Percentiles rank a stretch among this genome's conserved stretches.
Evolutionary conservation across 768 basidiomycete species (phyloP).

Genomic region (Lanmaoa pseudosensibilis): DNA sequence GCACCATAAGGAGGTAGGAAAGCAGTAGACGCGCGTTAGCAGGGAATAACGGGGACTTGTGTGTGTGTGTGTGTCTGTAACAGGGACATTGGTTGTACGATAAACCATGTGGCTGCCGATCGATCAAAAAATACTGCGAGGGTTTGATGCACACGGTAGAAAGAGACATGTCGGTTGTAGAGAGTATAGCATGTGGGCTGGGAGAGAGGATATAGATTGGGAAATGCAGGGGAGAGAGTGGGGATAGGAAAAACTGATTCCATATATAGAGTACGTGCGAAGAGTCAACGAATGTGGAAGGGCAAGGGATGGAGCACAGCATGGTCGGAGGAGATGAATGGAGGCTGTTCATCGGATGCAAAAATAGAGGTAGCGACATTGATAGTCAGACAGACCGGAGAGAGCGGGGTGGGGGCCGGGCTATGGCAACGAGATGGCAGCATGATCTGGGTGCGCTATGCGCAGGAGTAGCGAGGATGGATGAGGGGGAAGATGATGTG

Average conservation of each 20-base stretch:
- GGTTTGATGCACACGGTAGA: background rate
- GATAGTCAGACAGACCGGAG: background rate
- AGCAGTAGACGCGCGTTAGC: background rate
- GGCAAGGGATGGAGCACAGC: slow-evolving; percentile 4
- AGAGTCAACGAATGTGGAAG: background rate
- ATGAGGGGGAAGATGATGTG: background rate
- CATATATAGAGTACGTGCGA: slow-evolving; percentile 15
- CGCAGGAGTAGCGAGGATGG: background rate
- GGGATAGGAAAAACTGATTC: background rate
- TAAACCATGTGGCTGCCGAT: background rate
- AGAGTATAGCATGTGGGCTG: background rate
- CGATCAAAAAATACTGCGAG: slow-evolving; percentile 13
- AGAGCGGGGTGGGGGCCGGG: background rate
- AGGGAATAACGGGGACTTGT: background rate
- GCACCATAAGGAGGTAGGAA: background rate
- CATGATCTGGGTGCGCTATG: background rate
- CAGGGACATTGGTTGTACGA: slow-evolving; percentile 6
- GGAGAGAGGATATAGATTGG: too few species aligned
- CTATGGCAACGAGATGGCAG: background rate
- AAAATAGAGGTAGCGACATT: slow-evolving; percentile 7
- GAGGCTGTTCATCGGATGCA: slow-evolving; percentile 8
- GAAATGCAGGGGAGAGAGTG: slow-evolving; percentile 1
- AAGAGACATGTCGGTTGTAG: background rate
- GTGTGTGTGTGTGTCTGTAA: slow-evolving; percentile 6
- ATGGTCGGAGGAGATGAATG: slow-evolving; percentile 1